Evolutionary conservation across 106 monocot genomes (phyloP).

Genomic region (Narthecium ossifragum): DNA sequence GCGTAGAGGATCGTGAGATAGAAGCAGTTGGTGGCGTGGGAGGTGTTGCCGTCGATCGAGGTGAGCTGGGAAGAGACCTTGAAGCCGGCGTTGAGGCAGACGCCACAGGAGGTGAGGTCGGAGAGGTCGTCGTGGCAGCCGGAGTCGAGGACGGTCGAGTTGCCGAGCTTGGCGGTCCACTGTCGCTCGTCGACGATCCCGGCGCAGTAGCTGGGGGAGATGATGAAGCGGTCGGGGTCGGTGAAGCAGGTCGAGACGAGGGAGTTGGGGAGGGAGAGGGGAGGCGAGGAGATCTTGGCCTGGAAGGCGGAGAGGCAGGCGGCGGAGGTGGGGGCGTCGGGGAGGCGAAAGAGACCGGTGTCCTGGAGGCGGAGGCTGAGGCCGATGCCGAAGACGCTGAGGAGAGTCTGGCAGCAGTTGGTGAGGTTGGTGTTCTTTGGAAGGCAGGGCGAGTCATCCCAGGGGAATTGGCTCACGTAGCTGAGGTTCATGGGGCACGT

Average conservation of each 20-base stretch:
- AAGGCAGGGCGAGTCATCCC: conserved; percentile 52
- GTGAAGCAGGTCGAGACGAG: conserved; percentile 46
- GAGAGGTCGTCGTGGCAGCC: conserved; percentile 38
- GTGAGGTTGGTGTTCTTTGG: conserved; percentile 28
- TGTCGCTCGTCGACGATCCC: conserved; percentile 35
- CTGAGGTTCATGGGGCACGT: conserved; percentile 58
- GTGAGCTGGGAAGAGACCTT: conserved; percentile 32
- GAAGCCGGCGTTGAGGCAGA: conserved; percentile 49
- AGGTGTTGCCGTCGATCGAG: conserved; percentile 49
- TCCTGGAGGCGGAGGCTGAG: conserved; percentile 46
- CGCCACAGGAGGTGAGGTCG: conserved; percentile 25
- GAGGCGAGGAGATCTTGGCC: conserved; percentile 35
- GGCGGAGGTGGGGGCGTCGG: conserved; percentile 26
- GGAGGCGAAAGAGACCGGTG: conserved; percentile 61
- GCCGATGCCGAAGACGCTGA: conserved; percentile 43
- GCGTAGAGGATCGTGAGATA: conserved; percentile 50
- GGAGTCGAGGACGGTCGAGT: conserved; percentile 22
- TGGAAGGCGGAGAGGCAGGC: conserved; percentile 48
- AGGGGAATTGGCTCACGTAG: conserved; percentile 57
- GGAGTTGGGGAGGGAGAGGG: conserved; percentile 40
- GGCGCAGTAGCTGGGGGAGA: conserved; percentile 49
- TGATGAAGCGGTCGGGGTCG: conserved; percentile 32
- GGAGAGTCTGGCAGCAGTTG: conserved; percentile 60
- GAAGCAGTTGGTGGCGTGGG: conserved; percentile 64
- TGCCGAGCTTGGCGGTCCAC: conserved; percentile 37